Evolutionary conservation across 495 filamentous ascomycete genomes (phyloP).

Genomic region (Penicillium coffeae): DNA sequence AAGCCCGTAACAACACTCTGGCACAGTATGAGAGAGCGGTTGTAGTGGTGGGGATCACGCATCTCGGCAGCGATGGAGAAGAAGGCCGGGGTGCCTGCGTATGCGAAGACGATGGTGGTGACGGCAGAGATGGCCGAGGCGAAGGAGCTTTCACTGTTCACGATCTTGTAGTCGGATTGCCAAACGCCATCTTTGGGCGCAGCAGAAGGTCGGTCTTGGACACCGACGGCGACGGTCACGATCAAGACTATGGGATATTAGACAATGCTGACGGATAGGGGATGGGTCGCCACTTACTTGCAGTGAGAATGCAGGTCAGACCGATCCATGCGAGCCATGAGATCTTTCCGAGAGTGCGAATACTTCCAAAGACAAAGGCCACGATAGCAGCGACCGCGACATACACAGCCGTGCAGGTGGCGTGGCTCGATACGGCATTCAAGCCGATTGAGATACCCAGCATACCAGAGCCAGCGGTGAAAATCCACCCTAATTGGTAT

Average conservation of each 20-base stretch:
- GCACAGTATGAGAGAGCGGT: conserved; percentile 46
- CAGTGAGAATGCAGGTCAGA: conserved; percentile 30
- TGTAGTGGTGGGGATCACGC: conserved; percentile 58
- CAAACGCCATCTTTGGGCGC: conserved; percentile 30
- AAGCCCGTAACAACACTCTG: conserved; percentile 49
- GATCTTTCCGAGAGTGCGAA: conserved; percentile 36
- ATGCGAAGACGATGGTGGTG: conserved; percentile 68
- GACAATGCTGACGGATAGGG: not conserved
- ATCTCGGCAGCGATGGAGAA: conserved; percentile 74
- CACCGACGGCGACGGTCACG: conserved; percentile 64
- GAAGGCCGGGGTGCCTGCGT: conserved; percentile 58
- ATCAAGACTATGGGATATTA: conserved; percentile 51
- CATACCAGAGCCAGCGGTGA: conserved; percentile 46
- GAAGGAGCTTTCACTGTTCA: conserved; percentile 24
- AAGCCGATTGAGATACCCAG: conserved; percentile 69
- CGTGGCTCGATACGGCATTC: conserved; percentile 60
- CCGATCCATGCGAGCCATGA: conserved; percentile 41
- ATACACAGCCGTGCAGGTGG: conserved; percentile 55
- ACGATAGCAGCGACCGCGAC: conserved; percentile 33
- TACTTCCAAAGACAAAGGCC: conserved; percentile 30
- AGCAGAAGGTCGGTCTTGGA: conserved; percentile 42
- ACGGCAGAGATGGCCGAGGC: conserved; percentile 52
- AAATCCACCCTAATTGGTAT: conserved; percentile 51
- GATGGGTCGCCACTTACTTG: conserved; percentile 33
- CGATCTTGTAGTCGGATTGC: conserved; percentile 32